phyloP scores from a whole-genome alignment of 2,329 filamentous ascomycete genomes.

The Beauveria australis region DNA sequence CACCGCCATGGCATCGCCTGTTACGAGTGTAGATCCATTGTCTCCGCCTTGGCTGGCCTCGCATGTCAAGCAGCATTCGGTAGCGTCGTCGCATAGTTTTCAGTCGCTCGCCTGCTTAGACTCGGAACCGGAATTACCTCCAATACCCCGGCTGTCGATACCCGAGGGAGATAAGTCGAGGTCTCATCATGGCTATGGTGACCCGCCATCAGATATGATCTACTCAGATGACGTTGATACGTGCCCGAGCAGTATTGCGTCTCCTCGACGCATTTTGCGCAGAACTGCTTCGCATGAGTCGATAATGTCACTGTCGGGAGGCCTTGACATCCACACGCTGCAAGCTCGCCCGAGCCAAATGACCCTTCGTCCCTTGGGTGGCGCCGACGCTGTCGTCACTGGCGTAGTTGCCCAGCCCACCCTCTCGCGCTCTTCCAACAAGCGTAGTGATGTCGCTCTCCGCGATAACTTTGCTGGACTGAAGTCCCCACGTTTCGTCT shows the following conservation, averaged over 20 bases:
- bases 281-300: conserved; percentile 76
- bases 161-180: conserved; percentile 29
- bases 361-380: conserved; percentile 45
- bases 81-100: conserved; percentile 45
- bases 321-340: conserved; percentile 83
- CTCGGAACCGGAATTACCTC: conserved; percentile 19
- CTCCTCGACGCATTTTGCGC: conserved; percentile 38
- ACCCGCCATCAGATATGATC: conserved; percentile 1
- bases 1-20: conserved; percentile 77
- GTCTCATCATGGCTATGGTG: conserved; percentile 15
- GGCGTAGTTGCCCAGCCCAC: conserved; percentile 53
- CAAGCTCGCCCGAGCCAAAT: conserved; percentile 69
- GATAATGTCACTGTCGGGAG: conserved; percentile 76
- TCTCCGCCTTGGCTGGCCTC: conserved; percentile 48
- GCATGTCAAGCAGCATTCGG: conserved; percentile 49
- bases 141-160: conserved; percentile 19
- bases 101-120: conserved; percentile 30
- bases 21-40: conserved; percentile 63
- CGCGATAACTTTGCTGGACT: conserved; percentile 45
- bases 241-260: conserved; percentile 12
- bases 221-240: not conserved
- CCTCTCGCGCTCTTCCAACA: conserved; percentile 37
- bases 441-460: conserved; percentile 46
- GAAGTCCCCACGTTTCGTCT: conserved; percentile 25
- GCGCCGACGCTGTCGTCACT: conserved; percentile 47